These are phyloP conservation scores for Schoenoplectus triqueter DNA, from an alignment of 202 grass and related monocot genomes.

Conservation along the genomic window DNA sequence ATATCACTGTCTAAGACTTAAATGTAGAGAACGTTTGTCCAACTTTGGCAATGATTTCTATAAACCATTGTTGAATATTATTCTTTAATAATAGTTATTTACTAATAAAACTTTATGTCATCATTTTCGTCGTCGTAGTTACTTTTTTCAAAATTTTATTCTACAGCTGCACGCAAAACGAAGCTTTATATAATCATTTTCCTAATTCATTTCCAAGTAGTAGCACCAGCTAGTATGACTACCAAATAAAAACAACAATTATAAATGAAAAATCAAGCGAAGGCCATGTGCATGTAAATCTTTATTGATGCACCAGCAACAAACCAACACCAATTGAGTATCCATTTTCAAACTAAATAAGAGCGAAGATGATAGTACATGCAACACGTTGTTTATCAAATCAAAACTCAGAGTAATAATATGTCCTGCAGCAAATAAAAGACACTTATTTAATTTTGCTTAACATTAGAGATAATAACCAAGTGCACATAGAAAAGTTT, in stretches of 20 bases:
- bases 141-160: no score
- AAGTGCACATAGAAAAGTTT: conserved; percentile 11
- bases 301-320: not conserved
- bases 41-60: no score
- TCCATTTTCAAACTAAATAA: conserved; percentile 37
- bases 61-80: no score
- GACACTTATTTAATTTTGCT: not conserved
- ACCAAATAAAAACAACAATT: conserved; percentile 27
- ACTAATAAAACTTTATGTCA: no score
- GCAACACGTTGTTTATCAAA: conserved; percentile 80
- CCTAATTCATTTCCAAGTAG: conserved; percentile 81
- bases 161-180: conserved; percentile 46
- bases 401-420: conserved; percentile 92
- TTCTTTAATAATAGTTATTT: no score
- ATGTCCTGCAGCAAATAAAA: conserved; percentile 61
- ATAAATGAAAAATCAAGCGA: conserved; percentile 13
- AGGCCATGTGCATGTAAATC: conserved; percentile 13
- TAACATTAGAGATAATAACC: not conserved
- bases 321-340: not conserved
- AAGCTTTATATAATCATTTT: conserved; percentile 69
- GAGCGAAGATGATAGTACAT: conserved; percentile 53
- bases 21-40: no score
- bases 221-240: conserved; percentile 78
- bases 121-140: no score
- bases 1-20: no score